Base-by-base conservation (phyloP, 2,329 filamentous ascomycete genomes). In the Huntiella bhutanensis region DNA sequence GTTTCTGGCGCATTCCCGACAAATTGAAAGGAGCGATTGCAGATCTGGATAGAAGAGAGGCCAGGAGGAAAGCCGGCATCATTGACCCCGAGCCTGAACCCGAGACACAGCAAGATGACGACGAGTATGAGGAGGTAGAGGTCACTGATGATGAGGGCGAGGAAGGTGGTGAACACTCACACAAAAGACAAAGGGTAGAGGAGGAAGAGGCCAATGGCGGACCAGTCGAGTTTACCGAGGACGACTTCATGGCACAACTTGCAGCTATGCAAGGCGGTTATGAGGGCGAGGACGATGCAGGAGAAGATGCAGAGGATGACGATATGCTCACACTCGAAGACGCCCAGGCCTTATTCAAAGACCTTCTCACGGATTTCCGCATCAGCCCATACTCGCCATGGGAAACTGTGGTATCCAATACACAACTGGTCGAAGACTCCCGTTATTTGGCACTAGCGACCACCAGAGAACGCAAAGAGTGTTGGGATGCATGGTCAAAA, bases 1-100 rank as follows among this genome's bases (percentile, higher is more conserved):
- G 87, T 60, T 86, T 86, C 60, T 98, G 92, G 91, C 85, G 85
- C 56, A 91, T 95, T 55, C 91, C 91, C 0, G 75, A 84, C 47
- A 80, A 91, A 58, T 69, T 98, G 33, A 79, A 87, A 70, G 77
- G 80, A 50, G 85, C 76, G 11, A 82, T 91, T 46, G 54, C 79
- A 43, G 71, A 76, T 52, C 65, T 84, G 47, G 85, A 94, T 60
- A 22, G n/a, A 16, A 39, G 35, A 10, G 22, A 38, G 15, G 33
- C 12, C 49, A 17, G 49, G 47, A 32, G 33, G 34, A 32, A 52
- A 51, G 32, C 49, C 49, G 34, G 39, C 52, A 33, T 41, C 32
- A 45, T 43, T 28, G 50, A 38, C 13, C 49, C 33, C 34, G 50
- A 39, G 22, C 34, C 17, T 28, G 43, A 45, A 32, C 28, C n/a